Evolutionary conservation across 2,329 filamentous ascomycete genomes (phyloP).

Genomic region (Arthrobotrys musiformis): DNA sequence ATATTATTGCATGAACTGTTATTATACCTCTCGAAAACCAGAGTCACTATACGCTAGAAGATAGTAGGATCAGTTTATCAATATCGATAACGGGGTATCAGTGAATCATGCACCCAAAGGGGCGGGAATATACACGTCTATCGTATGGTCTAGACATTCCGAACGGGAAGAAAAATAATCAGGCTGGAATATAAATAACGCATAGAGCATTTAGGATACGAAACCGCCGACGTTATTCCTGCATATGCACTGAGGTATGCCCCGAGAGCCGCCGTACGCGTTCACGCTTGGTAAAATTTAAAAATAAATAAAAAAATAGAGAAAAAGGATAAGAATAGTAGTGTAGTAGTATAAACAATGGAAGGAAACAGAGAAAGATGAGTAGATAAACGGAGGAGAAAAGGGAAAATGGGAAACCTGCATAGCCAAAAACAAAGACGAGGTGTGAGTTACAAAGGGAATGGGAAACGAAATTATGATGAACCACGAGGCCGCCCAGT

Average conservation of each 20-base stretch:
- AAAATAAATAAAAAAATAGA: background rate
- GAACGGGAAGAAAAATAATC: no score
- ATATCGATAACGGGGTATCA: background rate
- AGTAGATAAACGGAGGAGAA: background rate
- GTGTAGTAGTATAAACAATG: slow-evolving; percentile 11
- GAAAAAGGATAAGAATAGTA: background rate
- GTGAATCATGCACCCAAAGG: no score
- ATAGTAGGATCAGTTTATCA: background rate
- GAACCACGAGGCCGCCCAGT: slow-evolving; percentile 47
- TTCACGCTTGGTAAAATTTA: background rate
- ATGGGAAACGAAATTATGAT: slow-evolving; percentile 5
- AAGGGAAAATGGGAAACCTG: no score
- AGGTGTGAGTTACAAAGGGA: slow-evolving; percentile 9
- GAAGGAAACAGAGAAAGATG: slow-evolving; percentile 14
- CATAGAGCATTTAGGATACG: background rate
- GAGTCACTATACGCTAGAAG: background rate
- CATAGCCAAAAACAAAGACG: background rate
- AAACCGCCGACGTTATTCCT: background rate
- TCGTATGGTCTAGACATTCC: background rate
- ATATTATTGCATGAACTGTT: background rate
- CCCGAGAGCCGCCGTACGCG: background rate
- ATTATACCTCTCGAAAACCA: slow-evolving; percentile 9
- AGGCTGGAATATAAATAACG: slow-evolving; percentile 22
- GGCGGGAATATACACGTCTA: background rate
- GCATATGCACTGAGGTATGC: background rate